Percentiles rank a stretch among this genome's conserved stretches.
These are phyloP conservation scores for Candida silvicultrix DNA, from an alignment of 805 yeast species.

Conservation along the genomic window DNA sequence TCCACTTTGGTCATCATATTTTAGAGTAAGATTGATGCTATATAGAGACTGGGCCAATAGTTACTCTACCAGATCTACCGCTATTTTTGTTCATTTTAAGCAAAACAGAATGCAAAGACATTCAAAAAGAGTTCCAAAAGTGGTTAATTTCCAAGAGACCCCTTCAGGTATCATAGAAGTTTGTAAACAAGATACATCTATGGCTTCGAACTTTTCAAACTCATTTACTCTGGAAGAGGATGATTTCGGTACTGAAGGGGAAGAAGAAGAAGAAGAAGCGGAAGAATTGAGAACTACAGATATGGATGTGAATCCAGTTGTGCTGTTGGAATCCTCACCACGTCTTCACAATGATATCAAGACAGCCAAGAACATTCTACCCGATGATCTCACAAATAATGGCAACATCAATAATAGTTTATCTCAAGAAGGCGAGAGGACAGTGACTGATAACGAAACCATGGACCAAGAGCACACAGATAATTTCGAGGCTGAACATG, in stretches of 20 bases:
- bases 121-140: background rate
- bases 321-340: constrained; percentile 8
- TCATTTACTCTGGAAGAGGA: constrained; percentile 12
- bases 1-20: constrained; percentile 11
- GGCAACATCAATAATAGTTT: background rate
- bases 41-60: constrained; percentile 17
- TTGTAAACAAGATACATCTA: background rate
- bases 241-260: constrained; percentile 7
- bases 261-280: constrained; percentile 2
- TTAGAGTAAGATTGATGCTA: constrained; percentile 15
- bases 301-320: background rate
- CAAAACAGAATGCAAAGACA: constrained; percentile 5
- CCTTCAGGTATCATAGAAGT: constrained; percentile 7
- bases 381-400: background rate
- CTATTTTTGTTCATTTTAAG: constrained; percentile 12
- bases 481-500: too few species aligned
- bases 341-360: constrained; percentile 6
- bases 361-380: constrained; percentile 11
- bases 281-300: background rate
- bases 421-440: background rate
- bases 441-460: too few species aligned
- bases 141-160: constrained; percentile 7
- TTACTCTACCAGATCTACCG: constrained; percentile 1
- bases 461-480: too few species aligned
- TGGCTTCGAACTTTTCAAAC: background rate